Percentiles rank a stretch among this genome's conserved stretches.
Conservation (phyloP, 257 asterid genomes). For the Rubia yunnanensis region DNA sequence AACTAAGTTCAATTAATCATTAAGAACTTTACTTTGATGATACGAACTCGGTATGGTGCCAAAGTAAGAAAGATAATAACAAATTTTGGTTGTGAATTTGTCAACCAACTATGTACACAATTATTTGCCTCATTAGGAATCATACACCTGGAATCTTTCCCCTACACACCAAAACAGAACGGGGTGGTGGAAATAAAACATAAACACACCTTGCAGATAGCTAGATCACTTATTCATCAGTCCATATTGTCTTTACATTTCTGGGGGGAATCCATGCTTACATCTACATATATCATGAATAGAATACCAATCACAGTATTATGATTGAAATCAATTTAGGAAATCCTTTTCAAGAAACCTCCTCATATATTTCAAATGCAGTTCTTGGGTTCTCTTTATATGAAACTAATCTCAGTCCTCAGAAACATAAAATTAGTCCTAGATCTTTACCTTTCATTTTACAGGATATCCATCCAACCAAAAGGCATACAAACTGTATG, state of each 20-base stretch:
- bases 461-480: not conserved
- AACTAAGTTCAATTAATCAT: too few species aligned
- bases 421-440: not conserved
- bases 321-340: not conserved
- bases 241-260: not conserved
- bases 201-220: not conserved
- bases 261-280: not conserved
- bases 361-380: not conserved
- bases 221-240: not conserved
- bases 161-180: not conserved
- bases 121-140: not conserved
- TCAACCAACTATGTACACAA: too few species aligned
- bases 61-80: too few species aligned
- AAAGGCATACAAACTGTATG: not conserved
- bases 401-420: not conserved
- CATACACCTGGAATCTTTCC: not conserved
- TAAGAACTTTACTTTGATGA: too few species aligned
- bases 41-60: too few species aligned
- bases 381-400: not conserved
- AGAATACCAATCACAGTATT: not conserved
- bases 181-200: not conserved
- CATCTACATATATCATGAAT: not conserved
- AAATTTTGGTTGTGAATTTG: too few species aligned
- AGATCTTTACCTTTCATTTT: not conserved
- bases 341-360: not conserved